Evolutionary conservation across 2,329 filamentous ascomycete genomes (phyloP), one percentile per base, ranked within the genome.

Genomic region (Samsoniella hepiali): DNA sequence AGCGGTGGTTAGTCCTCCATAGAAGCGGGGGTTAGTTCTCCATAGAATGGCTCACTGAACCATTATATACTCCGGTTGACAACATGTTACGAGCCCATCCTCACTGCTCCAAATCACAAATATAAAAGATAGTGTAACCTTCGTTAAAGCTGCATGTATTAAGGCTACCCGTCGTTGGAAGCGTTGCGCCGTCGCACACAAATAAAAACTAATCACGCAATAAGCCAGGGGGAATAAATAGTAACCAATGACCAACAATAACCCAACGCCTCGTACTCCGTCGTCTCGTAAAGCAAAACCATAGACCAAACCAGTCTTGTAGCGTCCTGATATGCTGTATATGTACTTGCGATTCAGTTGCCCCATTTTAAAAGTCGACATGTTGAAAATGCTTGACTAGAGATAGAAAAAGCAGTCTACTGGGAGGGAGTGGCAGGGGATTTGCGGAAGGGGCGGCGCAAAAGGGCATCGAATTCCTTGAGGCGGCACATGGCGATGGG

Each of bases 401-500:
- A 53, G 11, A 61, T 13, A 5, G 42, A 27, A 42, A 17, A 49
- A 49, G 27, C 13, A 34, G 34, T 50, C 31, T 57, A 32, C 44
- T 62, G 31, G 10, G 58, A 15, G 11, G 38, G n/a, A n/a, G 36
- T 6, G 31, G 49, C 5, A 13, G 38, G 38, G 17, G 38, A 44
- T 22, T 22, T 38, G 58, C 44, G 44, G 36, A 64, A 64, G n/a
- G 44, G 57, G 3, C 40, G 40, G 13, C 50, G 51, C 42, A 64
- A 50, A 15, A 57, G 2, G 32, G 40, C 42, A 32, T 62, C 63
- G 15, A 64, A 36, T 31, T 56, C 57, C 68, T 79, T 78, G 54
- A 64, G 57, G 8, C 57, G 63, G n/a, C 56, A 63, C 27, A 76
- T 65, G 4, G 72, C 72, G 49, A 95, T 76, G 31, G 94, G 78